phyloP scores from a whole-genome alignment of 768 basidiomycete species.

The Tulasnella sp. region DNA sequence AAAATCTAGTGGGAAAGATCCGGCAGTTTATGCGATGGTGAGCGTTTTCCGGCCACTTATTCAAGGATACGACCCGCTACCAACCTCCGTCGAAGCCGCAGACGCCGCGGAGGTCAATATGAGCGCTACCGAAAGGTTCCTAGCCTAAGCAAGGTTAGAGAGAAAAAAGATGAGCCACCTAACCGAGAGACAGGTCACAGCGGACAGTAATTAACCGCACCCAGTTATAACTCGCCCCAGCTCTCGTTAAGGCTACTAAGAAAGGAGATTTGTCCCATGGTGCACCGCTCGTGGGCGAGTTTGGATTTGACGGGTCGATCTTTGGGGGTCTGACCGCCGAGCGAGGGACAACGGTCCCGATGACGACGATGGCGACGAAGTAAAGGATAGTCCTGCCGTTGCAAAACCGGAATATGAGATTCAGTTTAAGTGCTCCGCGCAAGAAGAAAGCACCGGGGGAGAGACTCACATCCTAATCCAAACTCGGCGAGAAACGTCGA shows the following conservation, averaged over 20 bases:
- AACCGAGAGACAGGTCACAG: not conserved
- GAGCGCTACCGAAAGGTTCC: not conserved
- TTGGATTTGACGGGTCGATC: not conserved
- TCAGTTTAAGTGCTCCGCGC: not conserved
- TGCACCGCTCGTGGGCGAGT: slow-evolving; percentile 2
- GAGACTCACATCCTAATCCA: slow-evolving; percentile 8
- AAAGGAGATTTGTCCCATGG: not conserved
- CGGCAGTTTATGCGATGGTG: not conserved
- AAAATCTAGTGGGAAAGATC: not conserved
- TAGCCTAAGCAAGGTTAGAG: not conserved
- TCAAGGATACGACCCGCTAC: not conserved
- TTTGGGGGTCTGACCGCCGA: not conserved
- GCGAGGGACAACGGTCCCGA: slow-evolving; percentile 12
- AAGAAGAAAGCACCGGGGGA: not conserved
- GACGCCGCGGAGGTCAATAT: slow-evolving; percentile 17
- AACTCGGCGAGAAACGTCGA: slow-evolving; percentile 6
- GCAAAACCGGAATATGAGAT: not conserved
- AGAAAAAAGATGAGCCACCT: not conserved
- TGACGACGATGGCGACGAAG: not conserved
- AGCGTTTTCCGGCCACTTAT: not conserved
- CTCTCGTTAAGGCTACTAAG: not conserved
- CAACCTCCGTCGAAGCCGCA: slow-evolving; percentile 14
- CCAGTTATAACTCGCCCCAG: slow-evolving; percentile 3
- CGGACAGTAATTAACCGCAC: not conserved
- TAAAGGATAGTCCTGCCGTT: not conserved